Evolutionary conservation across 2,329 filamentous ascomycete genomes (phyloP).

Genomic region (Phyllachora maydis): DNA sequence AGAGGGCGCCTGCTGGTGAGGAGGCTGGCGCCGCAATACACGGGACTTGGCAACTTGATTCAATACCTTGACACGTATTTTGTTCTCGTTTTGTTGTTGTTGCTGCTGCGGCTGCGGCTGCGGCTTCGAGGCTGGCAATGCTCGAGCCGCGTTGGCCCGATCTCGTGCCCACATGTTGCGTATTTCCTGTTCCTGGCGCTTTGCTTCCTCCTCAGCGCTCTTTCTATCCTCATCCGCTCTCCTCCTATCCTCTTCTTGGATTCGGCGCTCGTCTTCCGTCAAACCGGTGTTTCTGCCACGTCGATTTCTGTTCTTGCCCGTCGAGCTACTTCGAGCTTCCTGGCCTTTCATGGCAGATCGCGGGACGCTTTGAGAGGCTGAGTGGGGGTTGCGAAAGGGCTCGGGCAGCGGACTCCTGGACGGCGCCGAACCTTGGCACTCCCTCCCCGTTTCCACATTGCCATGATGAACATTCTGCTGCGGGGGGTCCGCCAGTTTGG

Average conservation of each 20-base stretch:
- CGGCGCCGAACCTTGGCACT: no score
- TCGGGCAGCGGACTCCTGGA: no score
- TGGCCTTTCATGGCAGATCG: neutral
- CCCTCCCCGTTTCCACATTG: no score
- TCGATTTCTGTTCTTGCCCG: constrained; percentile 5
- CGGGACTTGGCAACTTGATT: no score
- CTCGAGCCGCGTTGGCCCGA: constrained; percentile 7
- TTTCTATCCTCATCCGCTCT: no score
- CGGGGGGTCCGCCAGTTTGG: no score
- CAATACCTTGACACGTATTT: no score
- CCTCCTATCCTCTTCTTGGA: constrained; percentile 7
- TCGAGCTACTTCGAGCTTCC: constrained; percentile 1
- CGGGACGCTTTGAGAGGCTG: neutral
- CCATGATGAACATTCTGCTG: no score
- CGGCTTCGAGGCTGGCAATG: constrained; percentile 3
- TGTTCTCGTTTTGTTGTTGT: neutral
- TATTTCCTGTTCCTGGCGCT: constrained; percentile 10
- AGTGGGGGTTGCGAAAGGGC: neutral
- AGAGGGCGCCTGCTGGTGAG: neutral
- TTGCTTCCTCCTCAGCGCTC: constrained; percentile 8
- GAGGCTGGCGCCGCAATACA: no score
- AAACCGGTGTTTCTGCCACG: constrained; percentile 3
- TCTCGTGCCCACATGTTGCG: constrained; percentile 13
- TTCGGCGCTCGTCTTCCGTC: constrained; percentile 1
- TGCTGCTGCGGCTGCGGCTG: constrained; percentile 3